phyloP scores from a whole-genome alignment of 257 asterid genomes.

The Fraxinus quadrangulata region DNA sequence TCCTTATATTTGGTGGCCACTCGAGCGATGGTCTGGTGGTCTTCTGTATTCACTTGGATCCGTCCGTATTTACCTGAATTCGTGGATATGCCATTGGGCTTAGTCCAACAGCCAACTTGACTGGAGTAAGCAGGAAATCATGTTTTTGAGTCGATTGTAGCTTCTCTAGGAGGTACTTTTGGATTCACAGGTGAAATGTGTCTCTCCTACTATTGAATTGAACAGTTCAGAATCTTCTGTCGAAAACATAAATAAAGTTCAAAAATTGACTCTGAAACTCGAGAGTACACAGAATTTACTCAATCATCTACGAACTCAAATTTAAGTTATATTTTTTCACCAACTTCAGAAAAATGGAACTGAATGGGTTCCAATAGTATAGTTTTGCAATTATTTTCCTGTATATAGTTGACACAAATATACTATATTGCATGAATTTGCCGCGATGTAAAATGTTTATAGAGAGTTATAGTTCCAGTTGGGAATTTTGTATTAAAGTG shows the following conservation, averaged over 20 bases:
- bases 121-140: conserved; percentile 30
- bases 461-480: background rate
- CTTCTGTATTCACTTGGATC: too few species aligned
- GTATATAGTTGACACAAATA: conserved; percentile 37
- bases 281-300: conserved; percentile 73
- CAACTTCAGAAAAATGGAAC: conserved; percentile 4
- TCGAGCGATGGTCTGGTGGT: too few species aligned
- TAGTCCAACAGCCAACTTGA: conserved; percentile 37
- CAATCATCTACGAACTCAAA: conserved; percentile 56
- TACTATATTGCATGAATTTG: conserved; percentile 23
- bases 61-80: too few species aligned
- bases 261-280: conserved; percentile 64
- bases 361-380: conserved; percentile 16
- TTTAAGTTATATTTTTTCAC: conserved; percentile 25
- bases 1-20: too few species aligned
- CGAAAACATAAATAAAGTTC: conserved; percentile 46
- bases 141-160: conserved; percentile 56
- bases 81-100: background rate
- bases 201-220: conserved; percentile 56
- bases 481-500: conserved; percentile 27
- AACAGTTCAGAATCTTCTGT: conserved; percentile 44
- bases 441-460: conserved; percentile 25
- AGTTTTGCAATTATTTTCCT: conserved; percentile 34
- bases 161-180: conserved; percentile 68
- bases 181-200: conserved; percentile 66